Evolutionary conservation across 805 yeast species (phyloP).

Genomic region (Candida loeiensis): DNA sequence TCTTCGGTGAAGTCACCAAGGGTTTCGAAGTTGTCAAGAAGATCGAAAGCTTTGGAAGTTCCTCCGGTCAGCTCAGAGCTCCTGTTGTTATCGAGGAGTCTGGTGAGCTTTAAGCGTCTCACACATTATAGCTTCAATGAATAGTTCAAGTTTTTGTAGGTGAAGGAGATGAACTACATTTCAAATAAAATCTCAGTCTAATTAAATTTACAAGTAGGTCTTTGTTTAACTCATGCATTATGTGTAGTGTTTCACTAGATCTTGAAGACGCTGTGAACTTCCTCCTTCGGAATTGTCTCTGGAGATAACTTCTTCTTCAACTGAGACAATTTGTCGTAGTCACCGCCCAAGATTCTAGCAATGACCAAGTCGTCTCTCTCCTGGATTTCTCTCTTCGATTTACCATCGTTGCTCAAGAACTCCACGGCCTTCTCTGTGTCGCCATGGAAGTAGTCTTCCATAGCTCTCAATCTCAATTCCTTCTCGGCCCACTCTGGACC

Average conservation of each 20-base stretch:
- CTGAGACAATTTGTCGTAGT: slow-evolving; percentile 68
- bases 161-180: too few species aligned
- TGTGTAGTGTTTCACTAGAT: slow-evolving; percentile 19
- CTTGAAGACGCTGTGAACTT: slow-evolving; percentile 30
- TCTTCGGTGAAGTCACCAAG: slow-evolving; percentile 25
- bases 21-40: slow-evolving; percentile 25
- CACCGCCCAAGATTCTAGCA: slow-evolving; percentile 79
- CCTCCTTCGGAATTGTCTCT: slow-evolving; percentile 37
- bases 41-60: slow-evolving; percentile 23
- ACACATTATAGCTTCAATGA: slow-evolving; percentile 1
- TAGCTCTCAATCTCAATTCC: slow-evolving; percentile 72
- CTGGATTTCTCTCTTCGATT: slow-evolving; percentile 53
- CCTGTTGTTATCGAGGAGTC: slow-evolving; percentile 26
- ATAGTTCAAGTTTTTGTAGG: too few species aligned
- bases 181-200: too few species aligned
- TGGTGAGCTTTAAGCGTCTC: slow-evolving; percentile 18
- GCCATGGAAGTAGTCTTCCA: slow-evolving; percentile 59
- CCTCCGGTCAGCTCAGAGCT: slow-evolving; percentile 16
- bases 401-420: slow-evolving; percentile 51
- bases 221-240: slow-evolving; percentile 5
- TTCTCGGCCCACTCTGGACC: slow-evolving; percentile 78
- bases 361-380: slow-evolving; percentile 74
- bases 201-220: too few species aligned
- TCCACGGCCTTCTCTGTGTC: slow-evolving; percentile 49
- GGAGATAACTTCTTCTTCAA: slow-evolving; percentile 48